phyloP scores from a whole-genome alignment of 164 flowering plant species.

The Piper betle region DNA sequence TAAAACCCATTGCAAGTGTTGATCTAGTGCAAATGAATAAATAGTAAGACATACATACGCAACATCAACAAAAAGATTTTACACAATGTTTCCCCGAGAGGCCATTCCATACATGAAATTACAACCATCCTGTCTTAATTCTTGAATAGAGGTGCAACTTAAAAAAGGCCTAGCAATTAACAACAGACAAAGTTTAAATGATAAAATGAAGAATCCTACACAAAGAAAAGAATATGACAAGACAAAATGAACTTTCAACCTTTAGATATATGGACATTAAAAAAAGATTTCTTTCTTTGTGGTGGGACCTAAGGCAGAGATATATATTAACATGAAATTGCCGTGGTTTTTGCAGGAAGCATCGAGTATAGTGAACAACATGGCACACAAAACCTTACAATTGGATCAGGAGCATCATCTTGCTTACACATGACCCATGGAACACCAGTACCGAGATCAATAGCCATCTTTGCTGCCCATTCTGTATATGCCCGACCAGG shows the following conservation, averaged over 20 bases:
- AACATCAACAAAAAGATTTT: not conserved
- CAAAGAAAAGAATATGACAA: not conserved
- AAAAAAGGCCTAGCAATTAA: not conserved
- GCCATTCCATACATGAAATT: not conserved
- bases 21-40: conserved; percentile 32
- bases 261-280: too few relatives aligned
- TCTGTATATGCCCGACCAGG: conserved; percentile 59
- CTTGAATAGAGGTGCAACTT: too few relatives aligned
- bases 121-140: not conserved
- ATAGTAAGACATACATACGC: not conserved
- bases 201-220: not conserved
- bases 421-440: conserved; percentile 99
- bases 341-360: too few relatives aligned
- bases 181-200: not conserved
- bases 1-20: conserved; percentile 97
- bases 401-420: conserved; percentile 85
- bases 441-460: conserved; percentile 72
- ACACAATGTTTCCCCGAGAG: not conserved
- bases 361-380: not conserved
- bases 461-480: conserved; percentile 89
- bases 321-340: too few relatives aligned
- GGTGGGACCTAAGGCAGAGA: too few relatives aligned
- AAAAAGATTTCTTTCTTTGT: too few relatives aligned
- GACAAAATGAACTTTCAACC: too few relatives aligned
- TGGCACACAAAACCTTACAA: conserved; percentile 21